Evolutionary conservation across 352 stramenopile species (phyloP).

Genomic region (Globisporangium ultimum): DNA sequence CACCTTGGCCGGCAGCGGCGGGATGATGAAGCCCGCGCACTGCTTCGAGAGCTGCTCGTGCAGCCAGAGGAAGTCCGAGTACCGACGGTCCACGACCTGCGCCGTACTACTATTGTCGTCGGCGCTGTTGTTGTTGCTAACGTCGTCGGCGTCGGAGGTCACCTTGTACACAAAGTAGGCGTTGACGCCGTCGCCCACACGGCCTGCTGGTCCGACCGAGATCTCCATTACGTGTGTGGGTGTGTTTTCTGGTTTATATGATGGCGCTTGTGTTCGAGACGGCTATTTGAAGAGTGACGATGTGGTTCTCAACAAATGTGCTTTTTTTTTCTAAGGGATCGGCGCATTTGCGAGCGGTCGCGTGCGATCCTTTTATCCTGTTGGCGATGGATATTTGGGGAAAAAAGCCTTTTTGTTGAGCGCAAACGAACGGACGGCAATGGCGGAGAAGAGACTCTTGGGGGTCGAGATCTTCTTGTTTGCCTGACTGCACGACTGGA

Average conservation of each 20-base stretch:
- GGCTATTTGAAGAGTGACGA: neutral
- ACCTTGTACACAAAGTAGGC: slow-evolving; percentile 82
- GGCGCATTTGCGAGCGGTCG: too few relatives aligned
- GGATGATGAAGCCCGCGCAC: slow-evolving; percentile 83
- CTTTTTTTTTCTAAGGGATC: too few relatives aligned
- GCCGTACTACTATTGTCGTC: slow-evolving; percentile 9
- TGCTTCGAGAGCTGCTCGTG: slow-evolving; percentile 65
- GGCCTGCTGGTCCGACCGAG: slow-evolving; percentile 62
- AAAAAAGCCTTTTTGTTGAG: neutral
- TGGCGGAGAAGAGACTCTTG: neutral
- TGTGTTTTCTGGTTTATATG: neutral
- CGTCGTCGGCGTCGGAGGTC: slow-evolving; percentile 33
- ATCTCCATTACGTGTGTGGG: slow-evolving; percentile 24
- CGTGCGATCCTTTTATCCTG: too few relatives aligned
- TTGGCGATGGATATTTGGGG: too few relatives aligned
- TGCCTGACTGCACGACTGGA: too few relatives aligned
- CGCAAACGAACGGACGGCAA: slow-evolving; percentile 4
- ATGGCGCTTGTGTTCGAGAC: neutral
- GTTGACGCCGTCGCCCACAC: slow-evolving; percentile 84
- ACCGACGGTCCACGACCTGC: slow-evolving; percentile 66
- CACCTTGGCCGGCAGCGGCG: slow-evolving; percentile 72
- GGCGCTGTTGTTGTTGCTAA: slow-evolving; percentile 1
- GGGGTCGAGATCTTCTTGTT: too few relatives aligned
- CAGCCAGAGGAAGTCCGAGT: slow-evolving; percentile 86
- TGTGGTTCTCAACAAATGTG: too few relatives aligned